Base-by-base conservation (phyloP, 1,284 basidiomycete species). In the Leccinum solheimii region DNA sequence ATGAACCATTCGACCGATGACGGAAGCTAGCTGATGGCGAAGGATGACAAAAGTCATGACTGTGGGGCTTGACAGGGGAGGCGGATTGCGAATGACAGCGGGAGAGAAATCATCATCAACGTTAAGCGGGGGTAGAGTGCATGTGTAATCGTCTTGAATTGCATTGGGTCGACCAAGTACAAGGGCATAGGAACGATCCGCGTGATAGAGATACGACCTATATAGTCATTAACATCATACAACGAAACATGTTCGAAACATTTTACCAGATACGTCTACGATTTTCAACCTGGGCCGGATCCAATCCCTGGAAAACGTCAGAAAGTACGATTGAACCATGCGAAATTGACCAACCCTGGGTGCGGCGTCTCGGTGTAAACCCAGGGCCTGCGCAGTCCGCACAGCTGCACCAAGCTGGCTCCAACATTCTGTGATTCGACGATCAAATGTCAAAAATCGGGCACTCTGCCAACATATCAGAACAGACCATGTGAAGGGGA, bases 391-490 rank as follows among this genome's bases (percentile, higher is more conserved):
- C 11, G 95, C 96, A 14, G 95, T 97, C 58, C 95, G 81, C 19
- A 98, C 88, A 45, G 94, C 94, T 1, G 94, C 94, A 54, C 95
- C 95, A 11, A 98, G 81, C 70, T 96, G 92, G 71, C 92, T 95
- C 95, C 96, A 98, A 71, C 94, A 95, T 77, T 97, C 95, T 5
- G 92, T 94, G 67, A 94, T 92, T 58, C 92, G 86, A 48, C 93
- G 85, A 71, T 94, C 90, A 69, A 96, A 89, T 2, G 94, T 94
- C 58, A 97, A 81, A 76, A 97, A 97, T 58, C 96, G 87, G 23
- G 94, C 92, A 64, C 91, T 94, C 93, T 93, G 73, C 1, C 56
- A 49, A 57, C 60, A 54, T 60, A 48, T 69, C 62, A 60, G 68
- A 62, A 26, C 52, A 40, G 56, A 60, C 23, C 14, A 54, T 56